phyloP scores from a whole-genome alignment of 441 rosid species.

The Breynia disticha region DNA sequence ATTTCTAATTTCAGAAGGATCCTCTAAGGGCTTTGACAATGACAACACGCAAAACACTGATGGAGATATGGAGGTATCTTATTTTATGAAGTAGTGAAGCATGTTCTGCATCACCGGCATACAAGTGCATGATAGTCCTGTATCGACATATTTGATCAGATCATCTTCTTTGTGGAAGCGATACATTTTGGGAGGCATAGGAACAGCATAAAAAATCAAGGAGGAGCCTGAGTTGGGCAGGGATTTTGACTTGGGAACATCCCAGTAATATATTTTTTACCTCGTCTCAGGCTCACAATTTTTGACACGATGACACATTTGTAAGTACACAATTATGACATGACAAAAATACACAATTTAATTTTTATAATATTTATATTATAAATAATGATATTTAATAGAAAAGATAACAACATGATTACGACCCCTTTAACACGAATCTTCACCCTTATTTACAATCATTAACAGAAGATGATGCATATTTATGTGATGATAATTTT shows the following conservation, averaged over 20 bases:
- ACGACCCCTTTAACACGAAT: too few relatives aligned
- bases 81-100: slow-evolving; percentile 84
- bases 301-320: too few relatives aligned
- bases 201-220: slow-evolving; percentile 5
- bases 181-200: slow-evolving; percentile 6
- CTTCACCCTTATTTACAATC: too few relatives aligned
- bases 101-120: slow-evolving; percentile 42
- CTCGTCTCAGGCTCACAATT: slow-evolving; percentile 23
- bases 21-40: slow-evolving; percentile 60
- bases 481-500: too few relatives aligned
- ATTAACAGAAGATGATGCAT: too few relatives aligned
- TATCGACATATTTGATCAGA: too few relatives aligned
- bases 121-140: slow-evolving; percentile 22
- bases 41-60: slow-evolving; percentile 65
- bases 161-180: too few relatives aligned
- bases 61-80: slow-evolving; percentile 97
- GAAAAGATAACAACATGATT: too few relatives aligned
- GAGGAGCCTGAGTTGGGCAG: slow-evolving; percentile 18
- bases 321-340: too few relatives aligned
- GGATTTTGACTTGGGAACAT: slow-evolving; percentile 12
- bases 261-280: slow-evolving; percentile 8
- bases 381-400: too few relatives aligned
- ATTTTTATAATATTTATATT: too few relatives aligned
- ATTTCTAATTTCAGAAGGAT: slow-evolving; percentile 46
- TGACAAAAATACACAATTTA: too few relatives aligned